A percentile compares a stretch with the other conserved stretches of the same genome.
Conservation (phyloP, 1,284 basidiomycete species). For the Malassezia furfur region DNA sequence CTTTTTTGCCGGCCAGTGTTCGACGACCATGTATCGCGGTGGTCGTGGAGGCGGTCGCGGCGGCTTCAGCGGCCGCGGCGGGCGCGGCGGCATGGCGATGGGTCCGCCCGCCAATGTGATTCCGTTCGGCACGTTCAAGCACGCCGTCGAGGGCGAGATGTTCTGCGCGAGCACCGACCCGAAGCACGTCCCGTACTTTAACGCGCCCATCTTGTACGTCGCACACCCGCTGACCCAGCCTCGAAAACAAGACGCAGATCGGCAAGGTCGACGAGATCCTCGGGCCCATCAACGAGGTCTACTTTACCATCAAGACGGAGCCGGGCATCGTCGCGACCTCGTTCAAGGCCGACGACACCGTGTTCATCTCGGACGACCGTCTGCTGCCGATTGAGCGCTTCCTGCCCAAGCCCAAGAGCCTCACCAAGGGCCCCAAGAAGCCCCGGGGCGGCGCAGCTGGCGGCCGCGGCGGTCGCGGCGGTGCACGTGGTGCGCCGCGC, state of each 20-base stretch:
- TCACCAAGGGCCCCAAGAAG: slow-evolving; percentile 29
- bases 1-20: neutral
- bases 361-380: slow-evolving; percentile 93
- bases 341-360: slow-evolving; percentile 96
- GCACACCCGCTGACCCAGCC: slow-evolving; percentile 35
- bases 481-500: slow-evolving; percentile 4
- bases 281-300: slow-evolving; percentile 96
- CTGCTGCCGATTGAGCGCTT: slow-evolving; percentile 92
- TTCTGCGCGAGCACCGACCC: slow-evolving; percentile 72
- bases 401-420: slow-evolving; percentile 81
- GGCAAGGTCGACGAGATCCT: slow-evolving; percentile 94
- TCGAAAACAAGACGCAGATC: slow-evolving; percentile 91
- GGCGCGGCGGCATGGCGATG: slow-evolving; percentile 33
- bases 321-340: slow-evolving; percentile 88
- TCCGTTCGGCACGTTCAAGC: slow-evolving; percentile 44
- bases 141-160: slow-evolving; percentile 98
- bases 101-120: slow-evolving; percentile 45
- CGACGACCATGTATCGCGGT: slow-evolving; percentile 15
- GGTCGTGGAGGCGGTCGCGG: slow-evolving; percentile 33
- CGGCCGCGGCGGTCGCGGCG: slow-evolving; percentile 33
- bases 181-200: slow-evolving; percentile 77
- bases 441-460: slow-evolving; percentile 42
- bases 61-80: slow-evolving; percentile 31
- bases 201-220: slow-evolving; percentile 79
- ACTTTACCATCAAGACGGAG: slow-evolving; percentile 95